Evolutionary conservation across 208 protist genomes (phyloP), one percentile per base, ranked within the genome.

Genomic region (Trypanosoma avium): DNA sequence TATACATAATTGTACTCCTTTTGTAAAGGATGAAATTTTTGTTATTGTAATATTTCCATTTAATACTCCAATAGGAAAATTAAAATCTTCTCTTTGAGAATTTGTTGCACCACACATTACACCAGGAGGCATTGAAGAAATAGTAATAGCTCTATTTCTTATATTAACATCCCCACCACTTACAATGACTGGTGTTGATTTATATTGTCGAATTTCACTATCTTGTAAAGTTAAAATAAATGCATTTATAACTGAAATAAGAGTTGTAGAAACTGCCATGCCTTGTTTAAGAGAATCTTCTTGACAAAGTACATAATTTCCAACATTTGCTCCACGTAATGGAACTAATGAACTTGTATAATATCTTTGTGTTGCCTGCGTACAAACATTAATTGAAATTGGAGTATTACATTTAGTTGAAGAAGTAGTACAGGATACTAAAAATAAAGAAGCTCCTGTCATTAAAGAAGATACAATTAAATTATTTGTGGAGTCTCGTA

Each of bases 301-400:
- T 53, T 89, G 80, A 67, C 84, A 90, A 22, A 90, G 43, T 27
- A 78, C 40, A 59, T 80, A 90, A 9, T 32, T 40, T 5, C 83
- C 83, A n/a, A 73, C 53, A 8, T 67, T 54, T 29, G 68, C 77
- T 8, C 33, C 55, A 10, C 46, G 13, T 42, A 71, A 24, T 13
- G 60, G 53, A 26, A 67, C 30, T 17, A 45, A 19, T 1, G 61
- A 35, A 47, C 26, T 62, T 27, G 62, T 77, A 29, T 70, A 77
- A 48, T 79, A 65, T 36, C 77, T 69, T 32, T 65, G 53, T 22
- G 24, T 30, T 4, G 71, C 46, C 4, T 62, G 48, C 13, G 21
- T 52, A 64, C 81, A 86, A 9, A 67, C 47, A 9, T 49, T 40
- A 33, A 60, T 46, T 3, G 72, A 64, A 32, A 46, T 33, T 24